phyloP scores from a whole-genome alignment of 306 rosid genomes.

The Glycine tomentella region DNA sequence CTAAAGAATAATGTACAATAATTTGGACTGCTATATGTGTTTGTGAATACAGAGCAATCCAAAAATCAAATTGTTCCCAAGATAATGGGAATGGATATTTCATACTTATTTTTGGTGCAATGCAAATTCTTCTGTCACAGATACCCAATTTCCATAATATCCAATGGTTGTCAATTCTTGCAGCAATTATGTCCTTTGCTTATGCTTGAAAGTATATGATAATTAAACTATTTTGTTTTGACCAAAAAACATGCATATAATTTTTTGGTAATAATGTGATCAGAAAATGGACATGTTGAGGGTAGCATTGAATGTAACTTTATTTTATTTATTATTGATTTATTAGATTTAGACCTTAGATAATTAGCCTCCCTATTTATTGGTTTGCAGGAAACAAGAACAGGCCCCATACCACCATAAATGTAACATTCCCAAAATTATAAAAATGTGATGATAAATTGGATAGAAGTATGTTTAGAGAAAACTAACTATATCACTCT shows the following conservation, averaged over 20 bases:
- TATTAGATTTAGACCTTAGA: too few relatives aligned
- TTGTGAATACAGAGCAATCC: conserved; percentile 57
- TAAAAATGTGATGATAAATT: too few relatives aligned
- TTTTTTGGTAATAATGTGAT: conserved; percentile 36
- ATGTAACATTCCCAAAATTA: too few relatives aligned
- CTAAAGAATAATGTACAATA: background rate
- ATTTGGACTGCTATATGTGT: conserved; percentile 19
- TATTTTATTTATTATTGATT: too few relatives aligned
- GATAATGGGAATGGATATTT: conserved; percentile 49
- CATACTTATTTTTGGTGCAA: conserved; percentile 67
- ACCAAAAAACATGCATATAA: conserved; percentile 1
- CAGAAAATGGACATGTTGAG: conserved; percentile 70
- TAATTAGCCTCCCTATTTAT: too few relatives aligned
- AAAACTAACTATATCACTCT: too few relatives aligned
- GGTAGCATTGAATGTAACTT: conserved; percentile 62
- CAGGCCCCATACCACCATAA: too few relatives aligned
- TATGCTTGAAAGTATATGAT: too few relatives aligned
- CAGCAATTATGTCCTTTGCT: conserved; percentile 79
- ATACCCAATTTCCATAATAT: conserved; percentile 76
- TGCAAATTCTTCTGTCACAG: conserved; percentile 76
- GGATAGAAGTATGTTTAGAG: too few relatives aligned
- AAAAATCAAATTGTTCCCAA: conserved; percentile 53
- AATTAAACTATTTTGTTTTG: too few relatives aligned
- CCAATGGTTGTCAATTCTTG: conserved; percentile 75
- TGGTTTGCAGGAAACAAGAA: too few relatives aligned